Evolutionary conservation across 2,329 filamentous ascomycete species (phyloP).

Genomic region (Aspergillus piperis): DNA sequence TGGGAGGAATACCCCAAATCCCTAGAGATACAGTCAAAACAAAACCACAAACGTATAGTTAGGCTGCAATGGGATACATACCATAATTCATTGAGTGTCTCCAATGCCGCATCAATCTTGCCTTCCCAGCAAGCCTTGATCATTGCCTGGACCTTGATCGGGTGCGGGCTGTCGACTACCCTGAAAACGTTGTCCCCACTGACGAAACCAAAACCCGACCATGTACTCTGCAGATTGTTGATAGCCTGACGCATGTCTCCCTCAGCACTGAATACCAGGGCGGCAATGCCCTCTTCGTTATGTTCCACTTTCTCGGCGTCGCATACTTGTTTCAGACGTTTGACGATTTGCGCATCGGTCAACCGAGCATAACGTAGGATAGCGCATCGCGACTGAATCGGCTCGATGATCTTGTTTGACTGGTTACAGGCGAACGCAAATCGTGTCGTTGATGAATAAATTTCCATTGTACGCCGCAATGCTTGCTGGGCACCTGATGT

Average conservation of each 20-base stretch:
- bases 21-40: conserved; percentile 39
- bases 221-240: conserved; percentile 94
- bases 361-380: conserved; percentile 92
- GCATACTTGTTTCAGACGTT: conserved; percentile 86
- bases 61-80: conserved; percentile 33
- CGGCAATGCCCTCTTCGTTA: conserved; percentile 89
- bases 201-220: conserved; percentile 93
- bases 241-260: conserved; percentile 99
- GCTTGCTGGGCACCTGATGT: conserved; percentile 95
- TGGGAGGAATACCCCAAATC: conserved; percentile 95
- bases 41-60: neutral
- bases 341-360: conserved; percentile 89
- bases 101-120: conserved; percentile 83
- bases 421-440: conserved; percentile 99
- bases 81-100: conserved; percentile 88
- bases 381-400: conserved; percentile 93
- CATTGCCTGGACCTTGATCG: conserved; percentile 98
- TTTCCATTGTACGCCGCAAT: conserved; percentile 94
- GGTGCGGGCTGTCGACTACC: conserved; percentile 94
- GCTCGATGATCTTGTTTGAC: conserved; percentile 99
- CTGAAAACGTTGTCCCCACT: conserved; percentile 97
- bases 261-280: conserved; percentile 95
- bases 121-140: conserved; percentile 95
- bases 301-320: conserved; percentile 88
- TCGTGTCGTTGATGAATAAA: conserved; percentile 92